Evolutionary conservation across 305 asterid species (phyloP).

Genomic region (Fraxinus angustifolia): DNA sequence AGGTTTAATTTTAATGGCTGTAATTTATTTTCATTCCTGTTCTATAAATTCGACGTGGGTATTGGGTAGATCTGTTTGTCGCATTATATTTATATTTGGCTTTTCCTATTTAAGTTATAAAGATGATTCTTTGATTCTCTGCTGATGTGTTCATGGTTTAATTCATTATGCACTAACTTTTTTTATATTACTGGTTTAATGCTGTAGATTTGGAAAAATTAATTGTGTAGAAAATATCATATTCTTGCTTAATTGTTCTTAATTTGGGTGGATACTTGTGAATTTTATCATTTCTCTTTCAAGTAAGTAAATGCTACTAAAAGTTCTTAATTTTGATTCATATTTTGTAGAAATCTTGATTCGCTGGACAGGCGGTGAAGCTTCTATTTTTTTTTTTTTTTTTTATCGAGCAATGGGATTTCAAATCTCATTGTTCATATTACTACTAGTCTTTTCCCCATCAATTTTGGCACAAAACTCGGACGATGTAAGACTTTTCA

Average conservation of each 20-base stretch:
- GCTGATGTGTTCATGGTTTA: slow-evolving; percentile 1
- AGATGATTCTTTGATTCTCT: slow-evolving; percentile 22
- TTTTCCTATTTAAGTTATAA: slow-evolving; percentile 5
- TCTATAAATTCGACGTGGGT: slow-evolving; percentile 10
- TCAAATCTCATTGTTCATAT: slow-evolving; percentile 29
- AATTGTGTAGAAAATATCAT: background rate
- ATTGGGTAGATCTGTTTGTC: slow-evolving; percentile 23
- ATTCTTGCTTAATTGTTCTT: background rate
- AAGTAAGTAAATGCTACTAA: background rate
- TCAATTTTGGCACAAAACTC: slow-evolving; percentile 42
- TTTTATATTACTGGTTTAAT: slow-evolving; percentile 30
- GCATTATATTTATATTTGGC: slow-evolving; percentile 6
- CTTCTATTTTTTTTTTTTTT: slow-evolving; percentile 21
- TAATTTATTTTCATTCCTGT: slow-evolving; percentile 7
- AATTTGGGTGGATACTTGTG: background rate
- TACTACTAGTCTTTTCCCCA: slow-evolving; percentile 48
- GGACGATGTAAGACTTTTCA: slow-evolving; percentile 40
- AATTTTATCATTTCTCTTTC: background rate
- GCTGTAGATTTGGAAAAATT: slow-evolving; percentile 27
- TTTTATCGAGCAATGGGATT: slow-evolving; percentile 45
- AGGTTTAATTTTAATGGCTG: slow-evolving; percentile 18
- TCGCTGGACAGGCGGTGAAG: slow-evolving; percentile 27
- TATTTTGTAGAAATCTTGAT: slow-evolving; percentile 14
- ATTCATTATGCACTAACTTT: slow-evolving; percentile 4
- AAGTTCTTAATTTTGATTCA: background rate